These are phyloP conservation scores for Solanum piurae DNA, from an alignment of 257 asterid genomes.

Conservation along the genomic window DNA sequence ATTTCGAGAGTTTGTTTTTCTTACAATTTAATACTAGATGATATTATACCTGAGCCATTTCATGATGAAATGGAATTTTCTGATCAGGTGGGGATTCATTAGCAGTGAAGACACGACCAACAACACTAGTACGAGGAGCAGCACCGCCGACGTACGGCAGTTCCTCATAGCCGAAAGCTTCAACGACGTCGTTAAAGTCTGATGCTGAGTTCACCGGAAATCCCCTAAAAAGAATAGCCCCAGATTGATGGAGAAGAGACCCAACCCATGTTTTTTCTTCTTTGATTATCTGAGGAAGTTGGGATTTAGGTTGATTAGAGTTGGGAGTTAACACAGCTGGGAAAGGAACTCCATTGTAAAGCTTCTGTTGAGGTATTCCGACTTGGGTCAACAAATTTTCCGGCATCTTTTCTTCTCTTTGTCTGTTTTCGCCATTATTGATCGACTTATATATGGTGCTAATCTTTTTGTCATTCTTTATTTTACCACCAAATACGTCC, in stretches of 20 bases:
- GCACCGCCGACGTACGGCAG: slow-evolving; percentile 88
- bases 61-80: slow-evolving; percentile 78
- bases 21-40: neutral
- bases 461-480: neutral
- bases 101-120: slow-evolving; percentile 82
- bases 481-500: neutral
- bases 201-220: slow-evolving; percentile 43
- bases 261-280: slow-evolving; percentile 51
- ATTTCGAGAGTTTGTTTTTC: neutral
- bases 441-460: neutral
- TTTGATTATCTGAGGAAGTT: slow-evolving; percentile 21
- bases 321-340: slow-evolving; percentile 53
- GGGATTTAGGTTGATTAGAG: slow-evolving; percentile 3
- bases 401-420: slow-evolving; percentile 15
- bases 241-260: slow-evolving; percentile 40
- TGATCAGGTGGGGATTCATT: slow-evolving; percentile 89
- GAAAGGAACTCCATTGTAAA: slow-evolving; percentile 32
- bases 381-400: slow-evolving; percentile 37
- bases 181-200: slow-evolving; percentile 75
- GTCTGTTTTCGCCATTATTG: neutral
- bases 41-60: slow-evolving; percentile 60
- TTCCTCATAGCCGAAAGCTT: slow-evolving; percentile 72
- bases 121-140: slow-evolving; percentile 70
- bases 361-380: slow-evolving; percentile 46
- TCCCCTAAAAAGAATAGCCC: slow-evolving; percentile 70